Evolutionary conservation across 2,329 filamentous ascomycete genomes (phyloP).

Genomic region (Xylariomycetidae sp.): DNA sequence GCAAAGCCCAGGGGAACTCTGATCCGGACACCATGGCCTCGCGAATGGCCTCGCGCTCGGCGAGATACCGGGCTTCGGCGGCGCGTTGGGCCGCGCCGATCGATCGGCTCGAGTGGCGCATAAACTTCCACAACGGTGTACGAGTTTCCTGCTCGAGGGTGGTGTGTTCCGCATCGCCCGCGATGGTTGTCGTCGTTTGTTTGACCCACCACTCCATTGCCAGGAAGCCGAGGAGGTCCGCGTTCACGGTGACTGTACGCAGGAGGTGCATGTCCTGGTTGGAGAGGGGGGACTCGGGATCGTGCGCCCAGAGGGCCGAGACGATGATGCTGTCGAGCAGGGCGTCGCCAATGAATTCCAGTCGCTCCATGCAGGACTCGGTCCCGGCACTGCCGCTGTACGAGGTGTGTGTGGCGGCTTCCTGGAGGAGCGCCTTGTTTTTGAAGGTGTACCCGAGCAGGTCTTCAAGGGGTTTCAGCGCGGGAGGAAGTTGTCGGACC

Average conservation of each 20-base stretch:
- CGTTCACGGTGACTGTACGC: constrained; percentile 72
- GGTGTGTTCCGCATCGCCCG: constrained; percentile 15
- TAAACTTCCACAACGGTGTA: constrained; percentile 62
- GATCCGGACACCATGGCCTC: constrained; percentile 41
- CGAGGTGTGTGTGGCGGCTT: constrained; percentile 77
- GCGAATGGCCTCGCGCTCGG: constrained; percentile 42
- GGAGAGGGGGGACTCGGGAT: constrained; percentile 21
- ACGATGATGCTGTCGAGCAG: constrained; percentile 76
- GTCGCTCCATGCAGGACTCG: constrained; percentile 54
- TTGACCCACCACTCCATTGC: constrained; percentile 51
- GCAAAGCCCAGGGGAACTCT: constrained; percentile 70
- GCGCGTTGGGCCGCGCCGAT: constrained; percentile 41
- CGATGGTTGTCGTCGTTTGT: constrained; percentile 25
- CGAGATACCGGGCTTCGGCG: constrained; percentile 38
- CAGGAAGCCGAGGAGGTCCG: constrained; percentile 70
- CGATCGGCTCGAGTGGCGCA: constrained; percentile 50
- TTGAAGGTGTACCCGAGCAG: constrained; percentile 67
- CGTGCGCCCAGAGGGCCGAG: constrained; percentile 45
- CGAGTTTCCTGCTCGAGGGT: constrained; percentile 18
- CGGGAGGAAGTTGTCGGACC: constrained; percentile 30
- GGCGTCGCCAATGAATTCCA: constrained; percentile 85
- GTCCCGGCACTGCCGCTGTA: constrained; percentile 31
- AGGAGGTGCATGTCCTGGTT: constrained; percentile 66
- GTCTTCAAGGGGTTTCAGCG: constrained; percentile 49
- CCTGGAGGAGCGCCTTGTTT: constrained; percentile 62